phyloP scores from a whole-genome alignment of 495 filamentous ascomycete species.

The Saxispiralis lemnorum region DNA sequence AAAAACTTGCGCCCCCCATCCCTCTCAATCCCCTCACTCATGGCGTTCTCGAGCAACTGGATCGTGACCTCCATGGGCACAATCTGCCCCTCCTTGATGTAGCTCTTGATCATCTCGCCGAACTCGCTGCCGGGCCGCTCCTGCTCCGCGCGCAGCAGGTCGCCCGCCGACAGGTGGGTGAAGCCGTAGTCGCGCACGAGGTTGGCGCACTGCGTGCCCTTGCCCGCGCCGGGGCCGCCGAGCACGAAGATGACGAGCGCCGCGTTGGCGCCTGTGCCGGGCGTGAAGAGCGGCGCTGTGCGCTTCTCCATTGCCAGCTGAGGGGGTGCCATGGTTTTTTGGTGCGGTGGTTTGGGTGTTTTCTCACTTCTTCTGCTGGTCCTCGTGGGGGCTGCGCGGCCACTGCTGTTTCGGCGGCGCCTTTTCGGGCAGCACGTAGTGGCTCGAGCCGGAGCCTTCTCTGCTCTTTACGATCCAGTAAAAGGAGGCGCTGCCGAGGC shows the following conservation, averaged over 20 bases:
- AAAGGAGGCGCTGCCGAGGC: constrained; percentile 41
- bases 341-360: neutral
- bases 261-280: constrained; percentile 28
- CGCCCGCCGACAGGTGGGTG: constrained; percentile 80
- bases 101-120: constrained; percentile 70
- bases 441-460: constrained; percentile 22
- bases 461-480: constrained; percentile 43
- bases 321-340: neutral
- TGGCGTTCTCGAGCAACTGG: constrained; percentile 76
- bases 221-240: constrained; percentile 61
- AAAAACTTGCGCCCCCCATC: constrained; percentile 47
- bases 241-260: constrained; percentile 82
- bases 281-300: constrained; percentile 56
- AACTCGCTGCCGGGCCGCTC: constrained; percentile 67
- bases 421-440: constrained; percentile 11
- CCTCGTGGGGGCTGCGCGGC: constrained; percentile 7
- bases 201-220: constrained; percentile 75
- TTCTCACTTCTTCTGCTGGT: constrained; percentile 1
- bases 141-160: constrained; percentile 87
- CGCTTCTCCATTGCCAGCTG: constrained; percentile 18
- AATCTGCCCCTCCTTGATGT: constrained; percentile 85
- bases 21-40: constrained; percentile 43
- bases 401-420: constrained; percentile 10
- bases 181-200: constrained; percentile 84
- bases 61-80: constrained; percentile 99